A percentile compares a stretch with the other conserved stretches of the same genome.
These are phyloP conservation scores for Stromatinia cepivora DNA, from an alignment of 2,329 filamentous ascomycete species.

Conservation along the genomic window DNA sequence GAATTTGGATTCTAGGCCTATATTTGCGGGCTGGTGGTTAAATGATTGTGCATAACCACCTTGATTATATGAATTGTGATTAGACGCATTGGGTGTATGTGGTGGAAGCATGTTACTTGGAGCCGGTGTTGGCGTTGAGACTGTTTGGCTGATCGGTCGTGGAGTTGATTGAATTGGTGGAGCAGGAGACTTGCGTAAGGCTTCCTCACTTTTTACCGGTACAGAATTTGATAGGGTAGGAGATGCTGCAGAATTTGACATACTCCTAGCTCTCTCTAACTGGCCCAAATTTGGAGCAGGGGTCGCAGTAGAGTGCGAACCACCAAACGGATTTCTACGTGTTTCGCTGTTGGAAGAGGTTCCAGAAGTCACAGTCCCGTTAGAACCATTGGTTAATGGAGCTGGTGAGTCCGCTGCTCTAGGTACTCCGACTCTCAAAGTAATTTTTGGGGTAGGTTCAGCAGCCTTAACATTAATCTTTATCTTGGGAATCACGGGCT, in stretches of 20 bases:
- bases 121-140: slow-evolving; percentile 33
- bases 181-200: slow-evolving; percentile 37
- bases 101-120: slow-evolving; percentile 39
- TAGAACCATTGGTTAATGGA: slow-evolving; percentile 49
- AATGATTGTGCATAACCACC: slow-evolving; percentile 39
- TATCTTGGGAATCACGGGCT: slow-evolving; percentile 73
- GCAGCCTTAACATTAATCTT: slow-evolving; percentile 67
- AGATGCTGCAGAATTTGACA: slow-evolving; percentile 39
- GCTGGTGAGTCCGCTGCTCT: slow-evolving; percentile 53
- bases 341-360: slow-evolving; percentile 31
- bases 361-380: slow-evolving; percentile 17
- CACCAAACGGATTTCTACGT: slow-evolving; percentile 39
- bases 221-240: slow-evolving; percentile 38
- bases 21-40: slow-evolving; percentile 39
- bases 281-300: slow-evolving; percentile 36
- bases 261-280: slow-evolving; percentile 39
- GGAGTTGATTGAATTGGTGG: slow-evolving; percentile 26
- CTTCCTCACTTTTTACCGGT: slow-evolving; percentile 45
- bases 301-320: slow-evolving; percentile 30
- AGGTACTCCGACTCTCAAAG: slow-evolving; percentile 60
- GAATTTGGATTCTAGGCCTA: slow-evolving; percentile 46
- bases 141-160: slow-evolving; percentile 46
- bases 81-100: slow-evolving; percentile 34
- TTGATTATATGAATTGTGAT: slow-evolving; percentile 28
- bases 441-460: slow-evolving; percentile 62